Evolutionary conservation across 495 filamentous ascomycete species (phyloP).

Genomic region (Talaromyces borbonicus): DNA sequence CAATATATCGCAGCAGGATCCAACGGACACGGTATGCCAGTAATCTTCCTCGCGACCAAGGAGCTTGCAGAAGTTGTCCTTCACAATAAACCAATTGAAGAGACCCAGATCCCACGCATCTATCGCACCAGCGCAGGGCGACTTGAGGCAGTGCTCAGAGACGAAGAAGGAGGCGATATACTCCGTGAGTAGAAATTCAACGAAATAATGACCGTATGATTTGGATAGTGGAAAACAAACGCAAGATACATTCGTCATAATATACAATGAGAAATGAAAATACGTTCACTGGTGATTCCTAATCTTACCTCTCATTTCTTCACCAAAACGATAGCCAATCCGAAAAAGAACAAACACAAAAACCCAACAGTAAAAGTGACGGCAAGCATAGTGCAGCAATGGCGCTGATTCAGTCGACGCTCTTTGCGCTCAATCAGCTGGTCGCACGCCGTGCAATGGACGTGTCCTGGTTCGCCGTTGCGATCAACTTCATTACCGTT

Average conservation of each 20-base stretch:
- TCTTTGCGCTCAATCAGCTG: constrained; percentile 10
- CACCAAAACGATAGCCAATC: constrained; percentile 6
- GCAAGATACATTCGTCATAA: background rate
- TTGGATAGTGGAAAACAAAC: background rate
- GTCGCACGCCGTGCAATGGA: constrained; percentile 13
- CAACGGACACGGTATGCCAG: constrained; percentile 19
- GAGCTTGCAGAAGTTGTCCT: constrained; percentile 15
- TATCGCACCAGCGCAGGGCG: background rate
- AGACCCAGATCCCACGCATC: constrained; percentile 10
- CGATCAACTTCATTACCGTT: background rate
- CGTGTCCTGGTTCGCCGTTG: background rate
- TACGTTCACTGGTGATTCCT: too few species aligned
- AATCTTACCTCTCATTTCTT: too few species aligned
- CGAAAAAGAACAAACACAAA: constrained; percentile 12
- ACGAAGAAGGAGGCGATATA: background rate
- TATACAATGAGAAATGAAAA: too few species aligned
- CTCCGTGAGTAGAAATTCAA: background rate
- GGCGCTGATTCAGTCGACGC: background rate
- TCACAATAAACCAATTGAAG: constrained; percentile 9
- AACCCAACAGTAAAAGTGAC: constrained; percentile 9
- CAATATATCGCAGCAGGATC: constrained; percentile 17
- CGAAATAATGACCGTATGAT: background rate
- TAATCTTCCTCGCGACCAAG: constrained; percentile 12
- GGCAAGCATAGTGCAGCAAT: constrained; percentile 8
- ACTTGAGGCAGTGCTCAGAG: background rate